These are phyloP conservation scores for Murraya paniculata DNA, from an alignment of 345 rosid genomes.

Conservation along the genomic window DNA sequence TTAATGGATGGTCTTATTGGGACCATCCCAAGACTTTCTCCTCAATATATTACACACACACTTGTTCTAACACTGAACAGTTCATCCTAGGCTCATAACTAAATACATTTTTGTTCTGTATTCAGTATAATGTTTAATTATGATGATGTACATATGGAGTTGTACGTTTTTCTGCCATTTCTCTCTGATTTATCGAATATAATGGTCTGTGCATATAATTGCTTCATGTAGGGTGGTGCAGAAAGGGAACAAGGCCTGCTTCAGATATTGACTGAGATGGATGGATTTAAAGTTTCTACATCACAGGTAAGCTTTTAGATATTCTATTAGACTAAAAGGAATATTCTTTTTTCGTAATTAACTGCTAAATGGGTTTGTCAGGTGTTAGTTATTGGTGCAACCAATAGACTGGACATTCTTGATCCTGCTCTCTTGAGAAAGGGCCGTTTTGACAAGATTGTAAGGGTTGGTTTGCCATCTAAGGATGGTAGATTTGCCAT, in stretches of 20 bases:
- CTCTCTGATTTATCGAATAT: neutral
- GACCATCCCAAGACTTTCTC: neutral
- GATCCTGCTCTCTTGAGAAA: constrained; percentile 96
- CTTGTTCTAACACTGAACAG: neutral
- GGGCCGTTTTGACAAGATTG: constrained; percentile 95
- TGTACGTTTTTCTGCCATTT: neutral
- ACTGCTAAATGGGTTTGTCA: constrained; percentile 37
- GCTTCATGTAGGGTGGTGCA: constrained; percentile 78
- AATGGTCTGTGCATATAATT: constrained; percentile 15
- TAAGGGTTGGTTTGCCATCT: constrained; percentile 93
- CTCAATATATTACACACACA: neutral
- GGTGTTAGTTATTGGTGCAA: constrained; percentile 96
- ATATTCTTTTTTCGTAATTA: constrained; percentile 5
- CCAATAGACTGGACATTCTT: constrained; percentile 92
- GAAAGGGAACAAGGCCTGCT: constrained; percentile 98
- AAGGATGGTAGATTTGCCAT: constrained; percentile 92
- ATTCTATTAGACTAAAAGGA: constrained; percentile 8
- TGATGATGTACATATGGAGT: neutral
- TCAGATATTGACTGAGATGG: constrained; percentile 97
- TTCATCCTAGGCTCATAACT: neutral
- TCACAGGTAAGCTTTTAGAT: constrained; percentile 59
- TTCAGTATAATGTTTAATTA: neutral
- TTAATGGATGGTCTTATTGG: neutral
- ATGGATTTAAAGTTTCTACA: constrained; percentile 89
- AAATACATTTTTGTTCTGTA: neutral